Conservation (phyloP, 1,284 basidiomycete species). For the Sporisorium iseilematis-ciliati region DNA sequence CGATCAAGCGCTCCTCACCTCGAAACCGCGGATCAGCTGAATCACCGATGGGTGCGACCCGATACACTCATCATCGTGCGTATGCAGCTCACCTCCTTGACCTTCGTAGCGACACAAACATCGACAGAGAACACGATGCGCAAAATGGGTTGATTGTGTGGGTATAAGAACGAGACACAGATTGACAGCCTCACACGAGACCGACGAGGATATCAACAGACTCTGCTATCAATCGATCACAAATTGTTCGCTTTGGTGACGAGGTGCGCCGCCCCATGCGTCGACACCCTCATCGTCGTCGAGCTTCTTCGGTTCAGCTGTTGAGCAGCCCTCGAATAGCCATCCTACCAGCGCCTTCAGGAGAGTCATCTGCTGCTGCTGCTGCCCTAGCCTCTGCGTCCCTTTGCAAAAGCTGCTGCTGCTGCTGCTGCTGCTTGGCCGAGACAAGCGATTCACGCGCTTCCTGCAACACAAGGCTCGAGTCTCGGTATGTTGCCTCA, state of each 20-base stretch:
- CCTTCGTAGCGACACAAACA: not conserved
- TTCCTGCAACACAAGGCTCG: constrained; percentile 40
- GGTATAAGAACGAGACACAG: constrained; percentile 4
- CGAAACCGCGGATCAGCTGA: not conserved
- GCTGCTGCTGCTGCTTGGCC: constrained; percentile 30
- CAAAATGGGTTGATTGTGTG: not conserved
- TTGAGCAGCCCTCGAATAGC: constrained; percentile 48
- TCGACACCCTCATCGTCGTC: no score
- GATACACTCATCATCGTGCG: not conserved
- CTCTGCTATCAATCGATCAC: no score
- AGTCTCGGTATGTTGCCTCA: constrained; percentile 7
- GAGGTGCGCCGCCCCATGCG: no score
- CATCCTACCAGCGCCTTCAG: constrained; percentile 36
- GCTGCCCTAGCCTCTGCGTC: constrained; percentile 5
- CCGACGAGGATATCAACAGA: not conserved
- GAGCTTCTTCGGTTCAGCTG: constrained; percentile 14
- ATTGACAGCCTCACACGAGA: not conserved
- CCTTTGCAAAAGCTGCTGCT: constrained; percentile 11
- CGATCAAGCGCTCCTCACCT: not conserved
- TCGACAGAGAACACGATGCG: not conserved
- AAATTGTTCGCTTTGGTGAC: no score
- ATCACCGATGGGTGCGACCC: not conserved
- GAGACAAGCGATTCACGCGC: constrained; percentile 37
- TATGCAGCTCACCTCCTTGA: not conserved
- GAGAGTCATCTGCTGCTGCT: constrained; percentile 1